Percentiles rank a stretch among this genome's conserved stretches.
phyloP scores from a whole-genome alignment of 1,284 basidiomycete species.

The Lentinula novae-zelandiae region DNA sequence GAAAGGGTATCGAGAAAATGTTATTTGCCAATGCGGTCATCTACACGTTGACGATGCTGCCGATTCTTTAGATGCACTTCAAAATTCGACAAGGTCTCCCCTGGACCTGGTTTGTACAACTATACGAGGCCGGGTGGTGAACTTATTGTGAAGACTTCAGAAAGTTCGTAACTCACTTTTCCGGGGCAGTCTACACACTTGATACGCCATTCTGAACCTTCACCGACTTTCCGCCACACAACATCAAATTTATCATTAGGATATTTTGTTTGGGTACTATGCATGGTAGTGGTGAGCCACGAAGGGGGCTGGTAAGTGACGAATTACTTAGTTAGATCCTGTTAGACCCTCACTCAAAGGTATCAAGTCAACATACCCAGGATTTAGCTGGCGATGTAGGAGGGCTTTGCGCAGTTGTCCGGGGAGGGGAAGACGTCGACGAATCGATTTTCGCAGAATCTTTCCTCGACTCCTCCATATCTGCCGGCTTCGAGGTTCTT shows the following conservation, averaged over 20 bases:
- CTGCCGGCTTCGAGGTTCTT: conserved; percentile 1
- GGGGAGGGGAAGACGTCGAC: not conserved
- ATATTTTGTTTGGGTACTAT: conserved; percentile 68
- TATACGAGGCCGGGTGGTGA: conserved; percentile 25
- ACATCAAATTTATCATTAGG: conserved; percentile 83
- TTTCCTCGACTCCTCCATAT: conserved; percentile 1
- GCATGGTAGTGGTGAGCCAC: conserved; percentile 69
- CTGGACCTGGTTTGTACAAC: conserved; percentile 92
- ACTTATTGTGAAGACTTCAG: not conserved
- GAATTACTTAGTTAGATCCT: conserved; percentile 2
- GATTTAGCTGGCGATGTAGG: conserved; percentile 11
- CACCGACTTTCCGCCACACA: conserved; percentile 56
- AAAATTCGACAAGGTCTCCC: conserved; percentile 87
- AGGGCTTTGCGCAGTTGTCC: conserved; percentile 6
- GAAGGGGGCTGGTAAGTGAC: conserved; percentile 47
- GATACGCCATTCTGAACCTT: conserved; percentile 81
- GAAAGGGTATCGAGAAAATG: conserved; percentile 8
- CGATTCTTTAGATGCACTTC: conserved; percentile 80
- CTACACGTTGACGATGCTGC: conserved; percentile 44
- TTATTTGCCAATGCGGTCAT: conserved; percentile 32
- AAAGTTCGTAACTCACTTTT: conserved; percentile 53
- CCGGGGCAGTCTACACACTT: conserved; percentile 95
- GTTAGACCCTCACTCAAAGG: conserved; percentile 3
- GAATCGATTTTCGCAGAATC: not conserved
- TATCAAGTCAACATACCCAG: conserved; percentile 16